Percentiles rank a stretch among this genome's conserved stretches.
Conservation (phyloP, 805 yeast species). For the Lachancea sp. region DNA sequence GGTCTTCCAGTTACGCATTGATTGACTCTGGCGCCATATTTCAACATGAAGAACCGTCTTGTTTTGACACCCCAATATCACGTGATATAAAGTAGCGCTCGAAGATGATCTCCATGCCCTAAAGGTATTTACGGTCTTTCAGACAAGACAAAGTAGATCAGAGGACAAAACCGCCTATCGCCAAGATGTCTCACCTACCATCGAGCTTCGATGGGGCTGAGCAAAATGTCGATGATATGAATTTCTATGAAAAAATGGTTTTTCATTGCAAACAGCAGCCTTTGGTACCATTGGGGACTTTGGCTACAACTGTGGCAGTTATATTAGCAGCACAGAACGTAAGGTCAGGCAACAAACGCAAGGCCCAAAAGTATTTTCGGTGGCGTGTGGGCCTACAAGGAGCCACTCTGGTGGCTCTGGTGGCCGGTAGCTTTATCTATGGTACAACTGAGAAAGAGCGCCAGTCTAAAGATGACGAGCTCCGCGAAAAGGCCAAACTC, state of each 20-base stretch:
- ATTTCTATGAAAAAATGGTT: constrained; percentile 50
- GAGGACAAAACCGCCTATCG: too few species aligned
- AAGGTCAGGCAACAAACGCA: constrained; percentile 60
- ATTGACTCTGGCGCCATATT: too few species aligned
- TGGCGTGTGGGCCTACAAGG: constrained; percentile 88
- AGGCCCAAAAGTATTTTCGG: constrained; percentile 81
- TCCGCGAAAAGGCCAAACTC: constrained; percentile 71
- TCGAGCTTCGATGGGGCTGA: constrained; percentile 34
- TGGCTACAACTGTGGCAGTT: constrained; percentile 77
- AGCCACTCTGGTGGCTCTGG: constrained; percentile 72
- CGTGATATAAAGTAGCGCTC: too few species aligned
- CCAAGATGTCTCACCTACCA: constrained; percentile 16
- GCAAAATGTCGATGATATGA: constrained; percentile 31
- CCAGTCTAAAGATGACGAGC: constrained; percentile 53
- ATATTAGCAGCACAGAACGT: constrained; percentile 70
- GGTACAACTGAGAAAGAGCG: constrained; percentile 46
- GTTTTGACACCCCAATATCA: too few species aligned
- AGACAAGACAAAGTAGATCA: too few species aligned
- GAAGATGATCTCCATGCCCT: too few species aligned
- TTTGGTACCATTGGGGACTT: constrained; percentile 74
- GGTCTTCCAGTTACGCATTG: too few species aligned
- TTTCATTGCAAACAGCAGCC: constrained; percentile 79
- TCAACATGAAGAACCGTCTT: too few species aligned
- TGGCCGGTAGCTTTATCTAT: constrained; percentile 69
- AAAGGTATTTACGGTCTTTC: too few species aligned